Base-by-base conservation (phyloP, 495 filamentous ascomycete species). In the Penicillium lagena region DNA sequence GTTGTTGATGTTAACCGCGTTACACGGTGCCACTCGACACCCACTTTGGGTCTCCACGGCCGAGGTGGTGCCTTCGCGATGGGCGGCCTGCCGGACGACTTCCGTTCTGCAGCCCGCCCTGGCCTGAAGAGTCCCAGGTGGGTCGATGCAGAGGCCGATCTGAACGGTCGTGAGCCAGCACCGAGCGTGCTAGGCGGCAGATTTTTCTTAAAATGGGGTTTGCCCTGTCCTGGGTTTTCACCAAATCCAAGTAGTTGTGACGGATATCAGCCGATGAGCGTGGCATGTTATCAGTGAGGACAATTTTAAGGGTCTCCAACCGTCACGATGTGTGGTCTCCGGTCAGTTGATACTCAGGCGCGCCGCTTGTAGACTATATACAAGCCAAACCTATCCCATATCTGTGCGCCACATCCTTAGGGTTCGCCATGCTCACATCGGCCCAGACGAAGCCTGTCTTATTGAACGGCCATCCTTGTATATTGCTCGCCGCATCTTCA, bases 361-460 rank as follows among this genome's bases (percentile, higher is more conserved):
- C 4, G 2, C 22, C 22, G 2, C 22, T 22, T 22, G 22, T 22
- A 22, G 22, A 22, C 22, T 3, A 22, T 3, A 22, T 22, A 22
- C 22, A 22, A 22, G 22, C 22, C 22, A 22, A 22, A 2, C 4
- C 4, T 22, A 3, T 7, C 32, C 10, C 34, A 37, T 28, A 7
- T 41, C 28, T 37, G n/a, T 32, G 12, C 12, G 7, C 37, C 4
- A 1, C 7, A 35, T 32, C 39, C 15, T 31, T 47, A 15, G n/a
- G 9, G 13, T 43, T 31, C 42, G 48, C 17, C 1, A 58, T 61
- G 55, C 52, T 61, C 40, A 58, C 50, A 12, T 49, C 58, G 10
- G 34, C 47, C 44, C 48, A 56, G 52, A 37, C 55, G 30, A 42
- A 43, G 35, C 17, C 51, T 13, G 43, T 34, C 36, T 39, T 50